These are phyloP conservation scores for Fusarium subglutinans DNA, from an alignment of 2,329 filamentous ascomycete species.

Conservation along the genomic window DNA sequence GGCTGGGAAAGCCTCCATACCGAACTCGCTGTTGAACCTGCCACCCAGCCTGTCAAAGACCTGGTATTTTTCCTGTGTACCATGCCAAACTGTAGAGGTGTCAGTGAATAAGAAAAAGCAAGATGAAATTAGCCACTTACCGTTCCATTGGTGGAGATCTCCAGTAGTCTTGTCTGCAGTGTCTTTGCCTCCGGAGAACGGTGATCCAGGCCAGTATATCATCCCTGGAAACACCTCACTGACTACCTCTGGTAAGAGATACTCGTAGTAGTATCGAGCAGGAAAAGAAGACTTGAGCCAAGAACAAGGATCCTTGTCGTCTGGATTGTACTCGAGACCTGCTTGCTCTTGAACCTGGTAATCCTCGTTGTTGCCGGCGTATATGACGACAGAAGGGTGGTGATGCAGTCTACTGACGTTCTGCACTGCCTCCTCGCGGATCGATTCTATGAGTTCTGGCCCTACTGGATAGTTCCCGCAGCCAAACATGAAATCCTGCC, in stretches of 20 bases:
- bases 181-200: background rate
- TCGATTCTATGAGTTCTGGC: background rate
- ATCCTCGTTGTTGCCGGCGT: background rate
- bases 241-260: background rate
- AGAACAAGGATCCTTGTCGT: background rate
- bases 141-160: background rate
- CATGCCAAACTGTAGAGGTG: background rate
- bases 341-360: background rate
- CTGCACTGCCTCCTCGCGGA: background rate
- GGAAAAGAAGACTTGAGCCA: constrained; percentile 1
- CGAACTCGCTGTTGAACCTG: constrained; percentile 2
- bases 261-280: background rate
- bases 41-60: constrained; percentile 1
- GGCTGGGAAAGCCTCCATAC: background rate
- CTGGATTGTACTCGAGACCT: background rate
- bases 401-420: background rate
- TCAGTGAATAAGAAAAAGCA: background rate
- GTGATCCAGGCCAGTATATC: background rate
- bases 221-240: background rate
- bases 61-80: constrained; percentile 1
- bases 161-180: background rate
- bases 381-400: background rate
- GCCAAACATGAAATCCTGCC: constrained; percentile 6
- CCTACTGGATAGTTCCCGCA: background rate
- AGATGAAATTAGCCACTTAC: background rate